A percentile compares a stretch with the other conserved stretches of the same genome.
Evolutionary conservation across 805 yeast species (phyloP).

Genomic region (Kregervanrija delftensis): DNA sequence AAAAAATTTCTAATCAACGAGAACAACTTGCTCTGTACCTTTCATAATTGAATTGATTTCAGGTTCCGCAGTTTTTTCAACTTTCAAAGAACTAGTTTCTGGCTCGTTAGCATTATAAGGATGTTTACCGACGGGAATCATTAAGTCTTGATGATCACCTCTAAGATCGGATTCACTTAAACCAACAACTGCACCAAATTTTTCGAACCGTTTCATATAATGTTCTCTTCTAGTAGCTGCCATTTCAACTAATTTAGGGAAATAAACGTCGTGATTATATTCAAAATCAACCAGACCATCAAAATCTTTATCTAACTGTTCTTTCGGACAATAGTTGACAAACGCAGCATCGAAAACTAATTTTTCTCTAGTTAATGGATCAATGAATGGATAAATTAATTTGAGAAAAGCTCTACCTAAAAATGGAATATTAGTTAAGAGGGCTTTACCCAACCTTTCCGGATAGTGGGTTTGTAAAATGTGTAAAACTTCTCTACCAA

Average conservation of each 20-base stretch:
- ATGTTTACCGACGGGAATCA: constrained; percentile 27
- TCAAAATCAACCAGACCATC: constrained; percentile 84
- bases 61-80: background rate
- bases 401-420: constrained; percentile 89
- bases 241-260: constrained; percentile 62
- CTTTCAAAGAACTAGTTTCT: no score
- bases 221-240: constrained; percentile 51
- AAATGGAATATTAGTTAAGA: constrained; percentile 89
- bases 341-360: constrained; percentile 89
- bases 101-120: constrained; percentile 13
- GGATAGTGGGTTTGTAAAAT: constrained; percentile 97
- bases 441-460: constrained; percentile 89
- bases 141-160: constrained; percentile 21
- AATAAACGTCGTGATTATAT: constrained; percentile 73
- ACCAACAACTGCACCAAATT: constrained; percentile 70
- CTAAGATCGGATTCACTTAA: constrained; percentile 79
- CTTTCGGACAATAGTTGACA: constrained; percentile 69
- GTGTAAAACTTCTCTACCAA: constrained; percentile 86
- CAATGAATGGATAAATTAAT: constrained; percentile 91
- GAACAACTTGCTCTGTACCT: no score
- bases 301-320: constrained; percentile 75
- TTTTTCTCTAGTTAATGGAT: constrained; percentile 91
- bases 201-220: constrained; percentile 62
- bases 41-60: background rate
- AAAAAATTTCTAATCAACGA: no score